These are phyloP conservation scores for Aspergillus jensenii DNA, from an alignment of 2,329 filamentous ascomycete genomes.

Conservation along the genomic window DNA sequence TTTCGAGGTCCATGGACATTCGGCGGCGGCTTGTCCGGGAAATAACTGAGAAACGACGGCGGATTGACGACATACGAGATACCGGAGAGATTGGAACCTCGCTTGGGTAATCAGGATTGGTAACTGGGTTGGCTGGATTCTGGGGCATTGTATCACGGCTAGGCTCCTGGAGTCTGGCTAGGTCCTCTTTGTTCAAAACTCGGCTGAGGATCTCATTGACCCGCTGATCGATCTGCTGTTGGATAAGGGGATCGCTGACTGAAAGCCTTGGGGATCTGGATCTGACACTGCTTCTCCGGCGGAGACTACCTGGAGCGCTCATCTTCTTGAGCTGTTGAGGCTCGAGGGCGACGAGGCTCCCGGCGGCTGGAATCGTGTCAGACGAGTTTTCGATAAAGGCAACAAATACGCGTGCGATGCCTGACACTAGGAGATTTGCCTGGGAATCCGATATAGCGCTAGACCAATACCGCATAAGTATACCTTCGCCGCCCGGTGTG, in stretches of 20 bases:
- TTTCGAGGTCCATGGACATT: constrained; percentile 30
- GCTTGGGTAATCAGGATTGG: background rate
- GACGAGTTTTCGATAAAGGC: constrained; percentile 31
- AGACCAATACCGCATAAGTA: constrained; percentile 42
- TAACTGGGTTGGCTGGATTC: too few relatives aligned
- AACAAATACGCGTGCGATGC: constrained; percentile 23
- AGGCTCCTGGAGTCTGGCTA: constrained; percentile 17
- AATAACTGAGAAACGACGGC: background rate
- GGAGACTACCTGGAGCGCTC: constrained; percentile 17
- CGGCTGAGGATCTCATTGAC: constrained; percentile 35
- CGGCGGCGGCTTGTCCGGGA: constrained; percentile 13
- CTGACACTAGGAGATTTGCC: constrained; percentile 26
- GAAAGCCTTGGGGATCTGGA: background rate
- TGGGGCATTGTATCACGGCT: background rate
- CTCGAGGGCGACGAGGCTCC: too few relatives aligned
- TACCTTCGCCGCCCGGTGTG: constrained; percentile 33
- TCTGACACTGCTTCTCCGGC: background rate
- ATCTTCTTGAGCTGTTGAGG: too few relatives aligned
- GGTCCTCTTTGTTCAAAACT: constrained; percentile 31
- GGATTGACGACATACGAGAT: background rate
- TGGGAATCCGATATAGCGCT: constrained; percentile 38
- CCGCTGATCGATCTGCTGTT: constrained; percentile 35
- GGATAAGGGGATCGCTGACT: background rate
- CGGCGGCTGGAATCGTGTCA: too few relatives aligned
- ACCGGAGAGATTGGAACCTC: background rate